Percentiles rank a stretch among this genome's conserved stretches.
Evolutionary conservation across 2,329 filamentous ascomycete genomes (phyloP).

Genomic region (Lanzia echinophila): DNA sequence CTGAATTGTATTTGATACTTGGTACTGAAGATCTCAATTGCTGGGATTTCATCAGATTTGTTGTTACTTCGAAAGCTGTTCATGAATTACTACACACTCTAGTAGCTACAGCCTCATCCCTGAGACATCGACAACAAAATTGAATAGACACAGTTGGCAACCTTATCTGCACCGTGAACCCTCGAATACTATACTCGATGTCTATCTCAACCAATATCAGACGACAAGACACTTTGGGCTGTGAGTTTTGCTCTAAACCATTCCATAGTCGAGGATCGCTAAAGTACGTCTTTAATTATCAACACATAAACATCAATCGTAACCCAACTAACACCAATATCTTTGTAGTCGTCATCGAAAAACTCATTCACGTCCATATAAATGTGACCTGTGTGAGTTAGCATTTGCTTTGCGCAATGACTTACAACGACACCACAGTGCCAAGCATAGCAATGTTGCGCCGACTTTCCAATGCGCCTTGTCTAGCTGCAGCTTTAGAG

Average conservation of each 20-base stretch:
- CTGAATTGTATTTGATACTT: too few relatives aligned
- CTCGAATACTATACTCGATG: too few relatives aligned
- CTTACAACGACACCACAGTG: constrained; percentile 16
- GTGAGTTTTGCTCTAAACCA: neutral
- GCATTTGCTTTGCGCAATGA: constrained; percentile 18
- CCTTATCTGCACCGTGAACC: too few relatives aligned
- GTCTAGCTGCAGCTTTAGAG: constrained; percentile 16
- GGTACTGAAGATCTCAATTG: too few relatives aligned
- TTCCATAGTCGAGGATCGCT: neutral
- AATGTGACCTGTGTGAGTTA: constrained; percentile 9
- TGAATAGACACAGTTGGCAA: too few relatives aligned
- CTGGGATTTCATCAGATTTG: too few relatives aligned
- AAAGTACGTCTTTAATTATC: neutral
- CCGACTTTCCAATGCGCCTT: constrained; percentile 17
- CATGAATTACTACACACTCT: too few relatives aligned
- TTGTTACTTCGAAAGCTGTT: too few relatives aligned
- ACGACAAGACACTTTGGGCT: neutral
- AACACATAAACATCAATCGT: too few relatives aligned
- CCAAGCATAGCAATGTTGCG: constrained; percentile 12
- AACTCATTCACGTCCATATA: constrained; percentile 16
- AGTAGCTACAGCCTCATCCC: too few relatives aligned
- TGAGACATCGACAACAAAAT: too few relatives aligned
- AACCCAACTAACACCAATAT: too few relatives aligned
- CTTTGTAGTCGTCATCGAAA: constrained; percentile 17
- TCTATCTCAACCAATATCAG: neutral